Evolutionary conservation across 345 rosid genomes (phyloP).

Genomic region (Trapa incisa): DNA sequence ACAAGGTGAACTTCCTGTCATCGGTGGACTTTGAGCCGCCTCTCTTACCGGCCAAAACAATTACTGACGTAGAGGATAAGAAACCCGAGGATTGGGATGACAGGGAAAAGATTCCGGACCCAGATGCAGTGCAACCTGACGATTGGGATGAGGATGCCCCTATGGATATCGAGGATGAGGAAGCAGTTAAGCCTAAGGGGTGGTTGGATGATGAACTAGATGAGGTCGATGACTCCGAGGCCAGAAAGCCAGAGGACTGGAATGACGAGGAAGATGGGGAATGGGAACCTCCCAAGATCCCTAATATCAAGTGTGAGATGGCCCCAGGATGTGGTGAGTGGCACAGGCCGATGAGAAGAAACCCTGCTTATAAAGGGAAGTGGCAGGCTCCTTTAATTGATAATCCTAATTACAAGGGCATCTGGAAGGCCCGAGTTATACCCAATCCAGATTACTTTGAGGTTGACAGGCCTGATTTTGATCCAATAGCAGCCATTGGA

Average conservation of each 20-base stretch:
- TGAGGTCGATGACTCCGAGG: slow-evolving; percentile 52
- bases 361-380: slow-evolving; percentile 45
- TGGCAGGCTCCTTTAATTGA: slow-evolving; percentile 45
- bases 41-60: slow-evolving; percentile 32
- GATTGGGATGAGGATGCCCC: slow-evolving; percentile 60
- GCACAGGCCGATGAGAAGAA: slow-evolving; percentile 38
- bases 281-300: slow-evolving; percentile 41
- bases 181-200: slow-evolving; percentile 47
- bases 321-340: slow-evolving; percentile 57
- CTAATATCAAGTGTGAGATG: slow-evolving; percentile 30
- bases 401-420: slow-evolving; percentile 41
- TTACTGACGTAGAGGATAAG: slow-evolving; percentile 37
- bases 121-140: slow-evolving; percentile 35
- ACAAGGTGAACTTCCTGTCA: slow-evolving; percentile 28
- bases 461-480: slow-evolving; percentile 34
- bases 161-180: slow-evolving; percentile 30
- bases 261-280: slow-evolving; percentile 55
- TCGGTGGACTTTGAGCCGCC: slow-evolving; percentile 43
- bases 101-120: slow-evolving; percentile 29
- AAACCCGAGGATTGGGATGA: slow-evolving; percentile 59
- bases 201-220: slow-evolving; percentile 44
- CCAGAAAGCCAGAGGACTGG: slow-evolving; percentile 48
- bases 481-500: slow-evolving; percentile 45
- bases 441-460: slow-evolving; percentile 38
- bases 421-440: slow-evolving; percentile 42